Percentiles rank a stretch among this genome's conserved stretches.
phyloP scores from a whole-genome alignment of 176 grass and related monocot species.

The Areca catechu region DNA sequence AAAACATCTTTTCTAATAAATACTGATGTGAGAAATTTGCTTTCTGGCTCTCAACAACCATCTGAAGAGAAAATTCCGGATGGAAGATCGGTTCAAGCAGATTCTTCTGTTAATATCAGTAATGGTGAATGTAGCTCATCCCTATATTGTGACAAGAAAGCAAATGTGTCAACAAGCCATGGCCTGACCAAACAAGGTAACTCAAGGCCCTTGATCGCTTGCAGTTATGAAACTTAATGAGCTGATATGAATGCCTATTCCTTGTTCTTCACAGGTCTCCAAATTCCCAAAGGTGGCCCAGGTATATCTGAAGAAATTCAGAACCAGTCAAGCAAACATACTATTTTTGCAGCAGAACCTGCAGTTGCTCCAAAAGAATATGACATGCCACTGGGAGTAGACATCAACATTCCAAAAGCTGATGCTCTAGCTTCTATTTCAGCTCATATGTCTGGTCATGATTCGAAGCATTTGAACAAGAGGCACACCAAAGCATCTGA shows the following conservation, averaged over 20 bases:
- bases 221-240: too few species aligned
- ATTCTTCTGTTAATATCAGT: background rate
- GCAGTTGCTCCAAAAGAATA: background rate
- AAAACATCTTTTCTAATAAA: background rate
- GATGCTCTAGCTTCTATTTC: background rate
- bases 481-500: constrained; percentile 1
- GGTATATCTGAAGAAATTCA: too few species aligned
- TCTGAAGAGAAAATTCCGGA: background rate
- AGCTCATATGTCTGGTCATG: background rate
- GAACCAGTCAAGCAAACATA: too few species aligned
- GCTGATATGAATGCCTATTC: too few species aligned
- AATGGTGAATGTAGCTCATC: background rate
- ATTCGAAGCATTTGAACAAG: background rate
- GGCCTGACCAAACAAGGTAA: too few species aligned
- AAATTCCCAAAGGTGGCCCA: too few species aligned
- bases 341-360: constrained; percentile 1
- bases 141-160: too few species aligned
- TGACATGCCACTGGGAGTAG: background rate
- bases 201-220: too few species aligned
- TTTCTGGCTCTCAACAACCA: background rate
- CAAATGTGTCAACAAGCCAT: too few species aligned
- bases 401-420: background rate
- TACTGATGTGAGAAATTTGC: background rate
- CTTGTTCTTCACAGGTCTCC: too few species aligned
- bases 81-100: background rate